These are phyloP conservation scores for Phytophthora agathidicida DNA, from an alignment of 352 stramenopile species.

Conservation along the genomic window DNA sequence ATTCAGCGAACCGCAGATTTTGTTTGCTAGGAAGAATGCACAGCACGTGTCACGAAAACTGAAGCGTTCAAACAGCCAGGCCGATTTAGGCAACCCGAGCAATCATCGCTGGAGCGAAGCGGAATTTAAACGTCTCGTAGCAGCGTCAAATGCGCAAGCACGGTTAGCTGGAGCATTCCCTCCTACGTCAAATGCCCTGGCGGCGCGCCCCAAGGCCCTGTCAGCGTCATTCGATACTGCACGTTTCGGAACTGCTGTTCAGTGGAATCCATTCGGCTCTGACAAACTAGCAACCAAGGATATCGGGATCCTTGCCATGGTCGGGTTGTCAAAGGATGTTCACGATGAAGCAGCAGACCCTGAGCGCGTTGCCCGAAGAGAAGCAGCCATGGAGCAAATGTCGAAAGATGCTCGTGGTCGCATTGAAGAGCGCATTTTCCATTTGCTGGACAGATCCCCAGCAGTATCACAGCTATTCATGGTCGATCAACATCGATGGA, in stretches of 20 bases:
- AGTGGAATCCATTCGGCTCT: constrained; percentile 52
- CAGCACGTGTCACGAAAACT: constrained; percentile 51
- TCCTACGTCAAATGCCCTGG: constrained; percentile 30
- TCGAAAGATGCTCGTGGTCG: constrained; percentile 60
- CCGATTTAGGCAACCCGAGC: constrained; percentile 70
- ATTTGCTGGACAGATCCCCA: constrained; percentile 60
- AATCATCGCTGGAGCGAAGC: constrained; percentile 75
- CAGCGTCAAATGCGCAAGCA: constrained; percentile 65
- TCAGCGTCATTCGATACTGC: constrained; percentile 69
- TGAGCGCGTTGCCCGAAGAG: constrained; percentile 39
- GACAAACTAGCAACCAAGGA: constrained; percentile 51
- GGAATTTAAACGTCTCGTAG: constrained; percentile 77
- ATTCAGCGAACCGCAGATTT: constrained; percentile 65
- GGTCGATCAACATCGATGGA: constrained; percentile 80
- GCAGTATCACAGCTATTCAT: constrained; percentile 64
- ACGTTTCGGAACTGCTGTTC: constrained; percentile 56
- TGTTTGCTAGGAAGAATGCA: constrained; percentile 40
- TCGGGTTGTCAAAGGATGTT: constrained; percentile 72
- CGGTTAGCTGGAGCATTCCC: constrained; percentile 47
- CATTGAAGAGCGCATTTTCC: constrained; percentile 79
- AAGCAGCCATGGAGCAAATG: constrained; percentile 63
- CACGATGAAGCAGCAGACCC: constrained; percentile 58
- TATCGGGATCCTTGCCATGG: constrained; percentile 55
- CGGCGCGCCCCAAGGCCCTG: constrained; percentile 53
- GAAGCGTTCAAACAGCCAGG: constrained; percentile 74